Percentiles rank a stretch among this genome's conserved stretches.
Conservation (phyloP, 2,329 filamentous ascomycete species). For the Botrytis byssoidea region DNA sequence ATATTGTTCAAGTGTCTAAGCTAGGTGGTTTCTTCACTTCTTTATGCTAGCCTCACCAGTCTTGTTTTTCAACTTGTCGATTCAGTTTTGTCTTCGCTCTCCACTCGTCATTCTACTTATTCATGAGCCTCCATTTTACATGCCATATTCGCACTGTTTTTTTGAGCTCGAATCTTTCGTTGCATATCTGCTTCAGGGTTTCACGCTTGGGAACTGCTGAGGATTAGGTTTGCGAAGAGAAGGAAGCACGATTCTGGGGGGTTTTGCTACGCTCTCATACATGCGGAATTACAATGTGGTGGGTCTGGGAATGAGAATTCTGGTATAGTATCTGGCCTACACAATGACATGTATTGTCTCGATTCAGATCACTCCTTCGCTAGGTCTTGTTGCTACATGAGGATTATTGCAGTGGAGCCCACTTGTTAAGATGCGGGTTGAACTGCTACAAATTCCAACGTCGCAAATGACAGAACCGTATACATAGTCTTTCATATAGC, state of each 20-base stretch:
- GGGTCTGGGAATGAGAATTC: accelerated
- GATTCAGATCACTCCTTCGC: not conserved
- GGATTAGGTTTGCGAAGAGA: not conserved
- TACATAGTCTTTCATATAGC: not conserved
- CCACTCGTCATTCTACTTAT: not conserved
- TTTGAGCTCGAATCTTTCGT: not conserved
- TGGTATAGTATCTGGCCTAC: not conserved
- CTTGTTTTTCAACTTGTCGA: not conserved
- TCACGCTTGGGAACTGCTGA: not conserved
- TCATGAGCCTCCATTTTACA: not conserved
- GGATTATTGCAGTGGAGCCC: not conserved
- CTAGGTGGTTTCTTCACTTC: not conserved
- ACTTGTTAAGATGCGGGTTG: no score
- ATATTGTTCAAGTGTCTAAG: not conserved
- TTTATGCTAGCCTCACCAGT: not conserved
- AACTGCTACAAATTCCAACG: not conserved
- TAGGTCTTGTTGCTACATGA: not conserved
- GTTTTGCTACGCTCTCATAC: not conserved
- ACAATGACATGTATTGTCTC: accelerated
- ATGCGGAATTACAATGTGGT: not conserved
- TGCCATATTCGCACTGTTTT: not conserved
- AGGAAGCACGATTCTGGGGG: not conserved
- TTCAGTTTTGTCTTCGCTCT: not conserved
- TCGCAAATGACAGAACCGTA: not conserved
- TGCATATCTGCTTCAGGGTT: not conserved